Evolutionary conservation across 1,139 yeast genomes (phyloP).

Genomic region (Scheffersomyces lignicola): DNA sequence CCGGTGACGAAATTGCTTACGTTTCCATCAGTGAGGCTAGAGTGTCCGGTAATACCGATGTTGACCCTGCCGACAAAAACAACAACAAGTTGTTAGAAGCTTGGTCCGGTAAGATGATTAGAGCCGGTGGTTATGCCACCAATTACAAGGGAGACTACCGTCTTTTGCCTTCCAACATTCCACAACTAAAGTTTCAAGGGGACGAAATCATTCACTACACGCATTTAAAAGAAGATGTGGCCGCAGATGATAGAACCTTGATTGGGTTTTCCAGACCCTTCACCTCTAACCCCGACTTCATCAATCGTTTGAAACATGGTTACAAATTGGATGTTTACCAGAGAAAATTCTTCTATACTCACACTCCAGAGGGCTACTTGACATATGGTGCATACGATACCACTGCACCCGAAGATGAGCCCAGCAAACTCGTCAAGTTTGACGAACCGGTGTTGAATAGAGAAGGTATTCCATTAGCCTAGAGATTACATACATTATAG

Average conservation of each 20-base stretch:
- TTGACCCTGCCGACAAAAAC: constrained; percentile 20
- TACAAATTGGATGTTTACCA: constrained; percentile 19
- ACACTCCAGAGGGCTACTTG: constrained; percentile 21
- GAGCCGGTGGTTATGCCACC: constrained; percentile 19
- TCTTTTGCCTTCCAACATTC: constrained; percentile 16
- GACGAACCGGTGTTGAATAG: constrained; percentile 8
- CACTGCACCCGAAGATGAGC: constrained; percentile 6
- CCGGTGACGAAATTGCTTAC: constrained; percentile 20
- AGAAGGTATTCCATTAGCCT: constrained; percentile 8
- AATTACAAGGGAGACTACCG: constrained; percentile 14
- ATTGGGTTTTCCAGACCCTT: constrained; percentile 48
- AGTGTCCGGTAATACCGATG: constrained; percentile 16
- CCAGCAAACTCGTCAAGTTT: constrained; percentile 7
- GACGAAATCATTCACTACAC: constrained; percentile 13
- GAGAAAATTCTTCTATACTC: constrained; percentile 22
- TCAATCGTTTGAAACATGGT: constrained; percentile 28
- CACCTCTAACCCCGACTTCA: constrained; percentile 52
- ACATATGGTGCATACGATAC: constrained; percentile 14
- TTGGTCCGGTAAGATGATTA: constrained; percentile 15
- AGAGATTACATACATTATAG: too few species aligned
- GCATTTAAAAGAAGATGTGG: constrained; percentile 14
- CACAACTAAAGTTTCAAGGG: constrained; percentile 11
- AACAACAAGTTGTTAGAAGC: constrained; percentile 13
- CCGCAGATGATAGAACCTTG: constrained; percentile 31
- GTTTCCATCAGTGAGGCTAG: constrained; percentile 24